These are phyloP conservation scores for Pleurotus djamor DNA, from an alignment of 768 basidiomycete species.

Conservation along the genomic window DNA sequence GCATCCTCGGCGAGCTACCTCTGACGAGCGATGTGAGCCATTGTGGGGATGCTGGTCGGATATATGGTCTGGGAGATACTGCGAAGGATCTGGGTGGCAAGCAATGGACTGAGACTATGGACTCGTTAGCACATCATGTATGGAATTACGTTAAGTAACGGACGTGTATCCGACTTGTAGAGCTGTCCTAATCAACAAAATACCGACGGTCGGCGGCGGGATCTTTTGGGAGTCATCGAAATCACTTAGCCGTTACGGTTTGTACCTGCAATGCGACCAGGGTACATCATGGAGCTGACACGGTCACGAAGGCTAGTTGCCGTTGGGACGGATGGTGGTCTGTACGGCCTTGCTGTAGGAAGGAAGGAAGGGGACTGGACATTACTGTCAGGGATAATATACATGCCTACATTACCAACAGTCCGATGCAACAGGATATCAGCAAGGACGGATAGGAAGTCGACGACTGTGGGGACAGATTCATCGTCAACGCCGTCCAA, in stretches of 20 bases:
- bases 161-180: too few species aligned
- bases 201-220: not conserved
- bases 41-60: conserved; percentile 55
- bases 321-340: too few species aligned
- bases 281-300: not conserved
- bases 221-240: not conserved
- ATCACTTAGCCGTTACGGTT: too few species aligned
- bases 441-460: too few species aligned
- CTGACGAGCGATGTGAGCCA: conserved; percentile 73
- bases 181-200: not conserved
- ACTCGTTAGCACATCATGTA: not conserved
- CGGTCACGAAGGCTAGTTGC: not conserved
- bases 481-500: too few species aligned
- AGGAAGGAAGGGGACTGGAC: too few species aligned
- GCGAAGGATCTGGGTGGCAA: not conserved
- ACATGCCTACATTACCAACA: too few species aligned
- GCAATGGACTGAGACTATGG: conserved; percentile 1
- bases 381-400: too few species aligned
- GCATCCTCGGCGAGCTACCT: conserved; percentile 79
- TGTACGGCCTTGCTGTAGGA: too few species aligned
- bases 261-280: too few species aligned
- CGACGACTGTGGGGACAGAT: too few species aligned
- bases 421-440: too few species aligned
- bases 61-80: conserved; percentile 30
- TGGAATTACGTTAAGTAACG: not conserved